Base-by-base conservation (phyloP, 176 grass and related monocot species). In the Melocanna baccifera region DNA sequence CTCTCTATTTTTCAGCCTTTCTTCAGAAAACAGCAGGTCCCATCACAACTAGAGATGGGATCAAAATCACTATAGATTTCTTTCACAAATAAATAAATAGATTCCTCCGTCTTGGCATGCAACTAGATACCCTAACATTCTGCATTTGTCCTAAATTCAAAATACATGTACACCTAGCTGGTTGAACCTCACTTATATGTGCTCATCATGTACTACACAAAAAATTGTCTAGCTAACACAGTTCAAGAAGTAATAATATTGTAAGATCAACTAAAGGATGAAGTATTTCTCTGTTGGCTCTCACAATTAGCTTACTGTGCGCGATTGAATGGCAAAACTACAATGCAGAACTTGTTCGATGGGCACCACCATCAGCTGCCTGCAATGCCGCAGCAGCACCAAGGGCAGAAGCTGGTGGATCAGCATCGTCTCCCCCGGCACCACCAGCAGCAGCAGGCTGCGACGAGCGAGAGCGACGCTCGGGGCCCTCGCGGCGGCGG, bases 281-380 rank as follows among this genome's bases (percentile, higher is more conserved):
- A 9, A 10, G 20, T 57, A n/a, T 50, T 50, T 50, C 47, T 45
- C 10, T 45, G 10, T 16, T 16, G 47, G 4, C 14, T 18, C 47
- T 53, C 51, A 26, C 51, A 59, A 26, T 12, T 12, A 26, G n/a
- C 10, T 59, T 25, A 59, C 10, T 26, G 57, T 25, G 57, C 57
- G 4, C 57, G 12, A 59, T 5, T 61, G n/a, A 26, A 26, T 2
- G 10, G 5, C n/a, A 11, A 57, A 57, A 4, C 23, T 9, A 1
- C 61, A 29, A 73, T 83, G 88, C 80, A 90, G 88, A 74, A 83
- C 50, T 58, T 90, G 84, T 32, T 90, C 73, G 88, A 90, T 79
- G 88, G 58, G 30, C 88, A 82, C 39, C 88, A 82, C 37, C 84
- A 87, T 50, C 84, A 90, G 84, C 79, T 86, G 4, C 47, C 47